Evolutionary conservation across 2,329 filamentous ascomycete species (phyloP), one percentile per base, ranked within the genome.

Genomic region (Diaporthe velutina): DNA sequence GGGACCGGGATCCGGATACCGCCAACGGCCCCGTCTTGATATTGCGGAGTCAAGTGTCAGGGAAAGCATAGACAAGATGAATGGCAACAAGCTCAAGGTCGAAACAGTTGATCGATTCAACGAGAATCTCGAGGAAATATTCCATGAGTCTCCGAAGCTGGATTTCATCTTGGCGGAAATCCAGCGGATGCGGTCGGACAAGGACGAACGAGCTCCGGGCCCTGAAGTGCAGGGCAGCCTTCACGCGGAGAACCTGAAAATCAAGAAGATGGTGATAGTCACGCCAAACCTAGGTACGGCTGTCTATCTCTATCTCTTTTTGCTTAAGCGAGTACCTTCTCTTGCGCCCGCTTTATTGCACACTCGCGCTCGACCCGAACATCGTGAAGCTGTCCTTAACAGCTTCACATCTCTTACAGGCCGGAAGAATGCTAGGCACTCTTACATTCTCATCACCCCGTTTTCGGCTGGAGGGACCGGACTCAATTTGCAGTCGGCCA

Each of bases 191-290:
- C 22, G n/a, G 7, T 12, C 19, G 13, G 67, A 70, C 15, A 35
- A 35, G 4, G 19, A 35, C 4, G 12, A 19, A n/a, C 67, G 67
- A 25, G 10, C 12, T 15, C 13, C n/a, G 7, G 28, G 15, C 3
- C 67, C 67, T 3, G 10, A 17, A 2, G 10, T 57, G 22, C 50
- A 22, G 4, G 22, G 1, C 10, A 19, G 22, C 12, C 2, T 12
- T 13, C 52, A 45, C 12, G 33, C 38, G 7, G 67, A 58, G 4
- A 19, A 58, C 8, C 67, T 55, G 2, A 4, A 19, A 10, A 2
- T 70, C 25, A 70, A 70, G 28, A 70, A 70, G 3, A 70, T 70
- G 52, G 52, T 70, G 0, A 70, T 70, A 17, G 13, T 58, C 19
- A 70, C 67, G 0, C 67, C 67, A 1, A 58, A 25, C 0, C 30